Evolutionary conservation across 768 basidiomycete genomes (phyloP), one percentile per base, ranked within the genome.

Genomic region (Boletus edulis): DNA sequence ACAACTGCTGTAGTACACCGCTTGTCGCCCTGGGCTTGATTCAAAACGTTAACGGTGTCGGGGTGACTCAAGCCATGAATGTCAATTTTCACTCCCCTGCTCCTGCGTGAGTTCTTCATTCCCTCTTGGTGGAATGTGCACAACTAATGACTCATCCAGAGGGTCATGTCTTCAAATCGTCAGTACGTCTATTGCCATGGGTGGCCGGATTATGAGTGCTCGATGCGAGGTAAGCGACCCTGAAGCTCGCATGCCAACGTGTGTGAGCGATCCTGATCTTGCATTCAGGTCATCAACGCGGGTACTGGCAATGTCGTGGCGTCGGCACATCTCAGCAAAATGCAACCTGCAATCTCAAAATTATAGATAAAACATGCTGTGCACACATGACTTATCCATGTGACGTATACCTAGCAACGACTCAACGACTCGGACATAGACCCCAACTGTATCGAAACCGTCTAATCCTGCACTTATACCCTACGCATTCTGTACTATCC

Each of bases 51-150:
- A 89, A 89, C 53, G 87, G 86, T 3, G 87, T 89, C 13, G 87
- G 87, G 12, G 87, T 89, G 18, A 89, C 85, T 4, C 85, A 88
- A 67, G 79, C 81, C 11, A 80, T 88, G 81, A 84, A 83, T 57
- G 75, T 89, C 24, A 68, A 81, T 31, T 89, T 86, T 69, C 87
- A 87, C 64, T 77, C 87, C 15, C 86, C 87, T 12, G 86, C 84
- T 4, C 75, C 83, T 4, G 64, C 75, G 86, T 85, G 66, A 72
- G 84, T 74, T 12, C 34, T 27, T 42, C 27, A 15, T 35, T 41
- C 39, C 41, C 55, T 54, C 32, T 27, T 5, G 3, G n/a, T 37
- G 47, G 39, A 51, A 40, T 58, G 14, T 41, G 60, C 43, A 34
- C 31, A 34, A 49, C 58, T 54, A 13, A 60, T 17, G 29, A 46